Evolutionary conservation across 345 rosid species (phyloP).

Genomic region (Populus nigra): DNA sequence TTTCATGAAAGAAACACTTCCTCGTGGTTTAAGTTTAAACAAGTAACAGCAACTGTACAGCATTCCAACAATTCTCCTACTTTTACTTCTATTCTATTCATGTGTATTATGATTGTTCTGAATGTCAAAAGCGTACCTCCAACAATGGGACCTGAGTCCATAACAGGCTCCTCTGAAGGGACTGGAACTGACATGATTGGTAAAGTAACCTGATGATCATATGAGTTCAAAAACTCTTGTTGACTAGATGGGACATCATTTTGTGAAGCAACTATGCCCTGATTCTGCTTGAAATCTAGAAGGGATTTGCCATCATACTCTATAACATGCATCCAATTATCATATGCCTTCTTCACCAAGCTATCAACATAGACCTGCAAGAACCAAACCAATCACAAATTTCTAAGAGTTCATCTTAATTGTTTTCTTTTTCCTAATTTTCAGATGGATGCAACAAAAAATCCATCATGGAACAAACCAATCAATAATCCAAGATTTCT

Average conservation of each 20-base stretch:
- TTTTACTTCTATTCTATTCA: not conserved
- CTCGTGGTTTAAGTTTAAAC: not conserved
- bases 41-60: not conserved
- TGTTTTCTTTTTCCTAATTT: constrained; percentile 53
- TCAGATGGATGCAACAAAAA: constrained; percentile 34
- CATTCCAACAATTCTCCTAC: not conserved
- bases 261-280: constrained; percentile 8
- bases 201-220: constrained; percentile 37
- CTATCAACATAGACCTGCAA: constrained; percentile 25
- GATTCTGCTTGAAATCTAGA: constrained; percentile 19
- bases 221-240: constrained; percentile 26
- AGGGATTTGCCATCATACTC: constrained; percentile 32
- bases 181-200: constrained; percentile 45
- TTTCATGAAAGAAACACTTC: not conserved
- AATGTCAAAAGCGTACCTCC: constrained; percentile 44
- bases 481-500: not conserved
- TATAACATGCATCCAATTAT: constrained; percentile 28
- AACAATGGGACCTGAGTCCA: constrained; percentile 47
- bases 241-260: constrained; percentile 10
- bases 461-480: not conserved
- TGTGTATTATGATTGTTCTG: not conserved
- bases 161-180: constrained; percentile 51
- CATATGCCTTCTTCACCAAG: constrained; percentile 31
- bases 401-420: not conserved
- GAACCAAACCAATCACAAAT: not conserved